Evolutionary conservation across 805 yeast genomes (phyloP), one percentile per base, ranked within the genome.

Genomic region (Vanderwaltozyma polyspora): DNA sequence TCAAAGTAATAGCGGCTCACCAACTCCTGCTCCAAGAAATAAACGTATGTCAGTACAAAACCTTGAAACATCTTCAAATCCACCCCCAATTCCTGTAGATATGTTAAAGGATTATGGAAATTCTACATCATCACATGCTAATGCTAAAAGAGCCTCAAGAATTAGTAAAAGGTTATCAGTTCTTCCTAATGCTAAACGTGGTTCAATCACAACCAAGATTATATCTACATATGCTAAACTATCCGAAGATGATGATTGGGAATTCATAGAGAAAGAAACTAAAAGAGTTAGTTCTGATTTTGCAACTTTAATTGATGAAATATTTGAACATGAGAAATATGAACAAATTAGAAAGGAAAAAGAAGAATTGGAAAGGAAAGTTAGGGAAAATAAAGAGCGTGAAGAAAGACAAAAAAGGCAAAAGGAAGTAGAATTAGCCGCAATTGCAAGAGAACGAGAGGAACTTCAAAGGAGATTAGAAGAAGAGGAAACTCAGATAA

Each of bases 251-350:
- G 66, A 70, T 28, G 80, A 74, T 40, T 73, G 83, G 75, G 80
- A 75, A 46, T 71, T 71, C 45, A 70, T 79, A 56, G 82, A 78
- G 46, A 74, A 71, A 47, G 83, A 76, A 52, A 76, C 85, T 5
- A 78, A 72, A 57, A 67, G 91, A 56, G 78, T 87, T 2, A 75
- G 83, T 25, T 76, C 83, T 12, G 81, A 80, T 41, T 80, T 80
- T 63, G 91, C 86, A 10, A 70, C 80, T 2, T 62, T 80, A 28
- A 78, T 85, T 63, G 89, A 80, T 59, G 76, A 73, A 55, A 73
- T 80, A 38, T 80, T 80, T 63, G 79, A 73, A 46, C 80, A 78
- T 54, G 86, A 78, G 48, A 70, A 68, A 43, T 73, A 67, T 34
- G 81, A 75, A 39, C 76, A 70, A 49, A 59, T 67, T 44, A 72